A percentile compares a stretch with the other conserved stretches of the same genome.
Conservation (phyloP, 495 filamentous ascomycete species). For the Hypoxylon intermedium region DNA sequence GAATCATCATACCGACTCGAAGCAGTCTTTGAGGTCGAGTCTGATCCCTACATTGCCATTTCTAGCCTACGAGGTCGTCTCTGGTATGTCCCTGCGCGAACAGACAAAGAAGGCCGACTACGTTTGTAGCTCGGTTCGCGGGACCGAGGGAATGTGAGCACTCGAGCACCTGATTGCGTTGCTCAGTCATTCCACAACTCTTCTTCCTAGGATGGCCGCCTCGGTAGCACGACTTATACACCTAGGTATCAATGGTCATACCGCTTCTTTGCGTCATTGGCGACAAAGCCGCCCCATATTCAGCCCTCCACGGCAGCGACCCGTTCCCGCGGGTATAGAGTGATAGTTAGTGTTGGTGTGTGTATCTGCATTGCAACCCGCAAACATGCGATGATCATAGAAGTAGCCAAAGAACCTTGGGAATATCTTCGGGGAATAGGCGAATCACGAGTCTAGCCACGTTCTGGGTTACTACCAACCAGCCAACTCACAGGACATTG, state of each 20-base stretch:
- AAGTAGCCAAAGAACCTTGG: slow-evolving; percentile 15
- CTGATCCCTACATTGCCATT: neutral
- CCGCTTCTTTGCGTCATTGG: slow-evolving; percentile 19
- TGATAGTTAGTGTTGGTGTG: neutral
- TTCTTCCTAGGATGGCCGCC: slow-evolving; percentile 9
- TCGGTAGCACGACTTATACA: slow-evolving; percentile 7
- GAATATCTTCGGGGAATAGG: slow-evolving; percentile 12
- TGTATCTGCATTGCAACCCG: slow-evolving; percentile 19
- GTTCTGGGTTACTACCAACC: slow-evolving; percentile 6
- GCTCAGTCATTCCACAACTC: slow-evolving; percentile 1
- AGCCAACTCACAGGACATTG: neutral
- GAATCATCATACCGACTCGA: slow-evolving; percentile 13
- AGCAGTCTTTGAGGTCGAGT: neutral
- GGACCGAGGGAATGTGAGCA: neutral
- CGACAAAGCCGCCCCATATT: neutral
- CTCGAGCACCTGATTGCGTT: too few relatives aligned
- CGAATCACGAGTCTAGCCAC: slow-evolving; percentile 13
- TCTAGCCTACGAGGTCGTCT: slow-evolving; percentile 3
- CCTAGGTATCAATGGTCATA: slow-evolving; percentile 18
- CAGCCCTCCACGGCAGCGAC: slow-evolving; percentile 12
- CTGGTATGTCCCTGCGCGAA: too few relatives aligned
- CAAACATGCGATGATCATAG: slow-evolving; percentile 32
- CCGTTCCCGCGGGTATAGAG: slow-evolving; percentile 21
- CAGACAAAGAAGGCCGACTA: neutral
- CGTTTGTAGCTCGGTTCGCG: neutral